Conservation (phyloP, 345 rosid species). For the thale cress (Arabidopsis thaliana) region DNA sequence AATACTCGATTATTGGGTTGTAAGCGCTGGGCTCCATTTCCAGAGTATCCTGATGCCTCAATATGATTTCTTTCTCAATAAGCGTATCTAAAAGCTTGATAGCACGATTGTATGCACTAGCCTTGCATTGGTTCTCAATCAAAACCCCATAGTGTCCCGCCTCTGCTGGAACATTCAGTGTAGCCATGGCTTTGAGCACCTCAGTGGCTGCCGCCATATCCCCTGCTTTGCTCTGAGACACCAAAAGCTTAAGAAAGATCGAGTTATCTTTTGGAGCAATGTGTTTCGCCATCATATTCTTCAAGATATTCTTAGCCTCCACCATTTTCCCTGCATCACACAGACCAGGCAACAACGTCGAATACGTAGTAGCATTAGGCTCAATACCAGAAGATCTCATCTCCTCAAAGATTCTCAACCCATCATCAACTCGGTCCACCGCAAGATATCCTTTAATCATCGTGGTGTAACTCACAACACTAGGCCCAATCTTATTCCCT, state of each 20-base stretch:
- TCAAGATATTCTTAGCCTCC: constrained; percentile 66
- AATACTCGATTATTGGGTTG: constrained; percentile 67
- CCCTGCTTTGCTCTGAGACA: constrained; percentile 64
- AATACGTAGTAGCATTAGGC: constrained; percentile 75
- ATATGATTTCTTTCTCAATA: constrained; percentile 74
- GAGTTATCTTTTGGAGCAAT: constrained; percentile 78
- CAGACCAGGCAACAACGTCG: constrained; percentile 80
- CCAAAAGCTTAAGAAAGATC: constrained; percentile 67
- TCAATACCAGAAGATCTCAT: constrained; percentile 71
- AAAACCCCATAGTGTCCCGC: constrained; percentile 88
- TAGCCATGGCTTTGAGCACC: constrained; percentile 83
- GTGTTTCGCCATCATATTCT: constrained; percentile 68
- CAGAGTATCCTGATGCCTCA: constrained; percentile 71
- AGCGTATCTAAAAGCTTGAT: constrained; percentile 74
- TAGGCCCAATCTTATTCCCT: constrained; percentile 66
- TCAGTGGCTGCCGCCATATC: constrained; percentile 71
- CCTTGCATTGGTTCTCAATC: constrained; percentile 78
- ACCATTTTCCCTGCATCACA: constrained; percentile 72
- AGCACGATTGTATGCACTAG: constrained; percentile 65
- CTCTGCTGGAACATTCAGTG: constrained; percentile 72
- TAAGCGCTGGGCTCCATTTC: constrained; percentile 70
- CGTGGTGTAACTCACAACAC: constrained; percentile 79
- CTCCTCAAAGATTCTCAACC: constrained; percentile 76
- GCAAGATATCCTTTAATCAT: constrained; percentile 85
- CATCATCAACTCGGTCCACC: constrained; percentile 65